Conservation (phyloP, 164 flowering plant genomes). For the Piper betle region DNA sequence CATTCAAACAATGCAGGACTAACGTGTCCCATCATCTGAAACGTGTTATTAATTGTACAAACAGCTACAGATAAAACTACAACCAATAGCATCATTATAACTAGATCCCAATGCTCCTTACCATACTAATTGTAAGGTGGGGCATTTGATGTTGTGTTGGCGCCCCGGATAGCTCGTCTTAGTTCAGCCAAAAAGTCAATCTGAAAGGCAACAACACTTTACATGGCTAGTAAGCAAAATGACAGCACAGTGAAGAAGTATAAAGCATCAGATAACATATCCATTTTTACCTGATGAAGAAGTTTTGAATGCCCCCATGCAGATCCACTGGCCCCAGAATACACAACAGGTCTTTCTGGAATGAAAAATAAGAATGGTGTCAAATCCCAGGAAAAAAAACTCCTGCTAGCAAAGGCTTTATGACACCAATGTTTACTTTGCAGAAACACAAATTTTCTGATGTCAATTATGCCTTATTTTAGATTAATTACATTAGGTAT, state of each 20-base stretch:
- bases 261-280: not conserved
- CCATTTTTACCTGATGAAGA: slow-evolving; percentile 47
- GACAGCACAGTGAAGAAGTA: not conserved
- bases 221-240: too few species aligned
- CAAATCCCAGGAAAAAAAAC: not conserved
- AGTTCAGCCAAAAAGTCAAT: slow-evolving; percentile 56
- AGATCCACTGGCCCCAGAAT: slow-evolving; percentile 38
- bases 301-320: slow-evolving; percentile 50
- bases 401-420: not conserved
- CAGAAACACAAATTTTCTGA: not conserved
- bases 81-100: not conserved
- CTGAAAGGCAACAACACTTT: slow-evolving; percentile 8
- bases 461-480: not conserved
- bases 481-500: too few species aligned
- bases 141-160: slow-evolving; percentile 13
- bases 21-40: too few species aligned
- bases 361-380: slow-evolving; percentile 2
- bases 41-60: too few species aligned
- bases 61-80: too few species aligned
- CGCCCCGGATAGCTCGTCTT: slow-evolving; percentile 29
- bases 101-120: not conserved
- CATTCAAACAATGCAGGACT: too few species aligned
- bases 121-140: not conserved
- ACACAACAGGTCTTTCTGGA: slow-evolving; percentile 65
- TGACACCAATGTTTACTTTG: not conserved